phyloP scores from a whole-genome alignment of 2,329 filamentous ascomycete species.

The Clonostachys rosea region DNA sequence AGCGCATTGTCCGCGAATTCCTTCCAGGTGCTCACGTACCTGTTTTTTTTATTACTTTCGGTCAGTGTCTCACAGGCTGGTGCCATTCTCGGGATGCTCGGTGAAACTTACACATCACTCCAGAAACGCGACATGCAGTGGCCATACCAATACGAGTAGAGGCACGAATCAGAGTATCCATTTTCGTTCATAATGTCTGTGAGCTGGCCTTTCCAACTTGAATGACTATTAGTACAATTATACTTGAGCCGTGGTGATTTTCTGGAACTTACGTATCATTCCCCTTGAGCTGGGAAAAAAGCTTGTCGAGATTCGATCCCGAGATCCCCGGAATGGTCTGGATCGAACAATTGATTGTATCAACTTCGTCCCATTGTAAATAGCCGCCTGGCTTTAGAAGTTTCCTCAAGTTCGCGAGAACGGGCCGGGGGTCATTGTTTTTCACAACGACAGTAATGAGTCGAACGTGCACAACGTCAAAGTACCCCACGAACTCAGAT shows the following conservation, averaged over 20 bases:
- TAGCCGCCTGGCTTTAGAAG: conserved; percentile 2
- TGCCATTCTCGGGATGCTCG: neutral
- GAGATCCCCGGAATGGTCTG: neutral
- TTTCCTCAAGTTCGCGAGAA: conserved; percentile 2
- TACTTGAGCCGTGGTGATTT: neutral
- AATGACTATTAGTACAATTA: neutral
- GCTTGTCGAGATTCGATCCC: neutral
- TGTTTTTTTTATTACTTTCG: neutral
- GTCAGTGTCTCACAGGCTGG: neutral
- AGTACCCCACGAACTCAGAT: neutral
- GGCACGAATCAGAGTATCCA: neutral
- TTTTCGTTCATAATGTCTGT: neutral
- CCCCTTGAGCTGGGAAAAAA: neutral
- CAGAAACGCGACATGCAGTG: conserved; percentile 1
- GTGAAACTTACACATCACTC: conserved; percentile 2
- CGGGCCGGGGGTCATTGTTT: conserved; percentile 1
- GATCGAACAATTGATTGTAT: conserved; percentile 1
- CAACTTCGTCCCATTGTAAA: conserved; percentile 3
- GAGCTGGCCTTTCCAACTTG: neutral
- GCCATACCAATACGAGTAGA: conserved; percentile 1
- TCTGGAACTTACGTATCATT: neutral
- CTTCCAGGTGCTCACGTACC: conserved; percentile 3
- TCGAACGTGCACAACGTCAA: conserved; percentile 3
- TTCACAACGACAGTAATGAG: conserved; percentile 3
- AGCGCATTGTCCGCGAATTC: conserved; percentile 2